These are phyloP conservation scores for Diaporthe citrichinensis DNA, from an alignment of 2,329 filamentous ascomycete species.

Conservation along the genomic window DNA sequence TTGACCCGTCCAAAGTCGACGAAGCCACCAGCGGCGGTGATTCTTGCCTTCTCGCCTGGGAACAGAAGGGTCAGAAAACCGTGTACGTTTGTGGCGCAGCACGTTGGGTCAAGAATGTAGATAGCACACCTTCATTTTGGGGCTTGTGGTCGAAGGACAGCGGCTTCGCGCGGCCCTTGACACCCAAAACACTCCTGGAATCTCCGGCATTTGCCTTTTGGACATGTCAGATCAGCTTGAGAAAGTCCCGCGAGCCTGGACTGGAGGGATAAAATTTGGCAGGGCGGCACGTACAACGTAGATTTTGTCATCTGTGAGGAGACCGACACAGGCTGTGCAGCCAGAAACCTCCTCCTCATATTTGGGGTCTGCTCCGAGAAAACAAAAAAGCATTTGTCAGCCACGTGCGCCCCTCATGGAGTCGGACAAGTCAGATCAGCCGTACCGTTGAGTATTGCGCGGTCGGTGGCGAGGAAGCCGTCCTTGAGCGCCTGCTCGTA, in stretches of 20 bases:
- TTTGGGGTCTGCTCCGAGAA: slow-evolving; percentile 79
- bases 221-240: slow-evolving; percentile 46
- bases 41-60: slow-evolving; percentile 94
- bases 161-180: slow-evolving; percentile 97
- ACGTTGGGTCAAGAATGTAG: neutral
- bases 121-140: slow-evolving; percentile 87
- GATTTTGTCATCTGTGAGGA: slow-evolving; percentile 92
- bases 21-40: slow-evolving; percentile 95
- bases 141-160: slow-evolving; percentile 99
- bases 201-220: slow-evolving; percentile 94
- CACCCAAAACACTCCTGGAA: slow-evolving; percentile 92
- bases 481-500: slow-evolving; percentile 98
- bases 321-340: slow-evolving; percentile 92
- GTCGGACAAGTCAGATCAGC: neutral
- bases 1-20: slow-evolving; percentile 99
- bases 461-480: slow-evolving; percentile 94
- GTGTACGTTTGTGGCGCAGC: neutral
- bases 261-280: slow-evolving; percentile 35
- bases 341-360: slow-evolving; percentile 99
- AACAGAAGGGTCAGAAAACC: slow-evolving; percentile 42
- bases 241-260: slow-evolving; percentile 32
- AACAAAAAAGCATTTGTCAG: slow-evolving; percentile 36
- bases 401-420: slow-evolving; percentile 20
- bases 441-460: slow-evolving; percentile 94
- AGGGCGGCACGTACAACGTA: slow-evolving; percentile 81